Percentiles rank a stretch among this genome's conserved stretches.
Evolutionary conservation across 1,284 basidiomycete genomes (phyloP).

Genomic region (Austropuccinia psidii): DNA sequence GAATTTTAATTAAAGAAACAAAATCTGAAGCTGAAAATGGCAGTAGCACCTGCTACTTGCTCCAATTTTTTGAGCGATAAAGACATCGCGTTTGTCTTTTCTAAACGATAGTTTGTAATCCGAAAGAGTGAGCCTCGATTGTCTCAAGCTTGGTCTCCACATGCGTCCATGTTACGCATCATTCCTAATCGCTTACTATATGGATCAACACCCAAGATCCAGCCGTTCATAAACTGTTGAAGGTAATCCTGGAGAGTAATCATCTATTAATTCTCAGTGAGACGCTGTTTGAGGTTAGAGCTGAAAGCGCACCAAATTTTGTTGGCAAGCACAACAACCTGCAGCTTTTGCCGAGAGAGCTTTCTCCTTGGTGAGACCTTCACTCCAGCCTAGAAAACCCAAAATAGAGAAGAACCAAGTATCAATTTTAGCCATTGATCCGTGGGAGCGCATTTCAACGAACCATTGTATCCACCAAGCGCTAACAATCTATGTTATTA

Average conservation of each 20-base stretch:
- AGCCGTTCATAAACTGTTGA: constrained; percentile 69
- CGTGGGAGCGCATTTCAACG: neutral
- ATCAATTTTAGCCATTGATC: neutral
- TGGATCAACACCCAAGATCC: constrained; percentile 50
- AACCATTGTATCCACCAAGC: constrained; percentile 69
- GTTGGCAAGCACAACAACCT: constrained; percentile 63
- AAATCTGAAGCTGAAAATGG: no score
- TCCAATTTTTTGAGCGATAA: no score
- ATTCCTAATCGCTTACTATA: constrained; percentile 38
- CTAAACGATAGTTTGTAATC: no score
- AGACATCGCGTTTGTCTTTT: no score
- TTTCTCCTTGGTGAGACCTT: constrained; percentile 55
- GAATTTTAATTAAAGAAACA: no score
- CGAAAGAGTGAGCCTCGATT: no score
- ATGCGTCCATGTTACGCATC: constrained; percentile 34
- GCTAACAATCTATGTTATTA: constrained; percentile 46
- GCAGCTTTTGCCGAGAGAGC: constrained; percentile 58
- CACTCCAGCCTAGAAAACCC: constrained; percentile 51
- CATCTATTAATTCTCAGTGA: constrained; percentile 49
- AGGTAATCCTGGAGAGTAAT: constrained; percentile 54
- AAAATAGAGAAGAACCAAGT: neutral
- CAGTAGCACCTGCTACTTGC: no score
- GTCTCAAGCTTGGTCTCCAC: no score
- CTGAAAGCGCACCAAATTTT: constrained; percentile 48
- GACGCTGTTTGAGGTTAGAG: neutral